Evolutionary conservation across 192 early-diverging fungal species (phyloP).

Genomic region (Thoreauomyces humboldtii): DNA sequence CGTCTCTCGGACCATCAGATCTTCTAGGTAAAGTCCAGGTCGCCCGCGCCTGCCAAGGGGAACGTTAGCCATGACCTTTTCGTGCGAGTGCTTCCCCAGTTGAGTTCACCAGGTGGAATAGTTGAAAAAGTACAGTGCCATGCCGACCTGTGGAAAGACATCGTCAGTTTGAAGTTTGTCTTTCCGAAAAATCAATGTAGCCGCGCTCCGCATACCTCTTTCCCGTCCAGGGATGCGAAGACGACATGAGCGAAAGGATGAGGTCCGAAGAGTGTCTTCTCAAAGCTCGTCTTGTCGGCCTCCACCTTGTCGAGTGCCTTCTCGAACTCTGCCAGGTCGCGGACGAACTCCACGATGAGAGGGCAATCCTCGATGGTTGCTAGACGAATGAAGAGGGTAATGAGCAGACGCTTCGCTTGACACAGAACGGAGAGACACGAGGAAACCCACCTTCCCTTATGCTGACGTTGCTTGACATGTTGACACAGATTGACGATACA

Average conservation of each 20-base stretch:
- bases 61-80: no score
- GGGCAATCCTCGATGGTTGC: conserved; percentile 61
- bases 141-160: conserved; percentile 63
- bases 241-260: conserved; percentile 67
- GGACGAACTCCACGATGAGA: conserved; percentile 68
- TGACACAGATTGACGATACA: no score
- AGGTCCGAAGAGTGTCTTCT: conserved; percentile 62
- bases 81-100: no score
- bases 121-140: conserved; percentile 85
- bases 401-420: no score
- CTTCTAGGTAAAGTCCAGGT: conserved; percentile 84
- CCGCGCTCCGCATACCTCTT: no score
- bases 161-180: no score
- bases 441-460: no score
- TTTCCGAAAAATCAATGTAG: no score
- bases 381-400: conserved; percentile 32
- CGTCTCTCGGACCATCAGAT: conserved; percentile 68
- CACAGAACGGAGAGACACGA: no score
- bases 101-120: conserved; percentile 56
- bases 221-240: conserved; percentile 51
- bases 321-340: conserved; percentile 74
- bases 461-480: no score
- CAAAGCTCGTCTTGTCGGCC: conserved; percentile 66
- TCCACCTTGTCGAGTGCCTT: conserved; percentile 53
- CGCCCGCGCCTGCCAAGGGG: no score